Percentiles rank a stretch among this genome's conserved stretches.
phyloP scores from a whole-genome alignment of 2,329 filamentous ascomycete genomes.

The Hypocrella siamensis region DNA sequence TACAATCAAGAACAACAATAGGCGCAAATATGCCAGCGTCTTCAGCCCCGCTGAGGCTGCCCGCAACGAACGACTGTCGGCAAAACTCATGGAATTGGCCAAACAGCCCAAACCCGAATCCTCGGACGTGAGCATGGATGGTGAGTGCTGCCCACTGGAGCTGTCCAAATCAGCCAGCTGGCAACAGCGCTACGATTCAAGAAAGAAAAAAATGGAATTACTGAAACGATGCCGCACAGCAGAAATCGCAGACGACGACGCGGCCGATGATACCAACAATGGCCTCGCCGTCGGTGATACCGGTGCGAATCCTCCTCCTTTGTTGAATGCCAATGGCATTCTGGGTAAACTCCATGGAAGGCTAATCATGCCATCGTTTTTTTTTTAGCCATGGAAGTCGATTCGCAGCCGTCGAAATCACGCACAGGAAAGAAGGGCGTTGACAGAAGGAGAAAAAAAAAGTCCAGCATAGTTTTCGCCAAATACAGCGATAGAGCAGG shows the following conservation, averaged over 20 bases:
- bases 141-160: too few species aligned
- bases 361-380: too few species aligned
- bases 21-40: slow-evolving; percentile 61
- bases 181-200: too few species aligned
- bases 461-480: slow-evolving; percentile 42
- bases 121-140: slow-evolving; percentile 33
- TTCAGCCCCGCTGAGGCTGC: slow-evolving; percentile 73
- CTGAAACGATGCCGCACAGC: too few species aligned
- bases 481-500: slow-evolving; percentile 37
- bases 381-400: slow-evolving; percentile 39
- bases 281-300: too few species aligned
- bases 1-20: slow-evolving; percentile 68
- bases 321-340: too few species aligned
- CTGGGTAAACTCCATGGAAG: too few species aligned
- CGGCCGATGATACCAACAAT: too few species aligned
- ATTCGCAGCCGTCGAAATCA: slow-evolving; percentile 25
- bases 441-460: slow-evolving; percentile 40
- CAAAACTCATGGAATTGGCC: slow-evolving; percentile 70
- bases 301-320: too few species aligned
- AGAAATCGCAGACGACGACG: too few species aligned
- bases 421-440: slow-evolving; percentile 33
- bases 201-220: too few species aligned
- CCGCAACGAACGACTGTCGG: slow-evolving; percentile 67
- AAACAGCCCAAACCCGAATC: slow-evolving; percentile 55
- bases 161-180: slow-evolving; percentile 2